Percentiles rank a stretch among this genome's conserved stretches.
Evolutionary conservation across 257 asterid species (phyloP).

Genomic region (Scutellaria galericulata): DNA sequence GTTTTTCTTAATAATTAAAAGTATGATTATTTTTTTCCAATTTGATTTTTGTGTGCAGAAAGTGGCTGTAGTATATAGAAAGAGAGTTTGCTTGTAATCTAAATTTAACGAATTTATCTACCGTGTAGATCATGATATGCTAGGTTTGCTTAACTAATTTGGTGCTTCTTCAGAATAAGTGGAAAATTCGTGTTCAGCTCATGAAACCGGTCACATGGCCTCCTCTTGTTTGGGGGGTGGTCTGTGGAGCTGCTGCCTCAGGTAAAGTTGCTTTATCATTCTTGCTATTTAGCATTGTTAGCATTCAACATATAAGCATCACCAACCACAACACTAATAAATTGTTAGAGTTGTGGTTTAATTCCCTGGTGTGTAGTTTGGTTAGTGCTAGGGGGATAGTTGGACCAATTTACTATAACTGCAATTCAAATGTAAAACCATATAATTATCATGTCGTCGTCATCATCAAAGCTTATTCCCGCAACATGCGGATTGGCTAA

Average conservation of each 20-base stretch:
- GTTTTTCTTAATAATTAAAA: constrained; percentile 25
- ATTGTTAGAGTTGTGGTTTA: constrained; percentile 19
- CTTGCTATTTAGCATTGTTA: constrained; percentile 14
- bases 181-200: constrained; percentile 94
- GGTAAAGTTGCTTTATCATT: constrained; percentile 51
- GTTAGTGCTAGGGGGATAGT: not conserved
- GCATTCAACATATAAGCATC: not conserved
- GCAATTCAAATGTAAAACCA: not conserved
- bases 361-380: constrained; percentile 1
- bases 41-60: not conserved
- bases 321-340: not conserved
- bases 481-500: too few relatives aligned
- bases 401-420: not conserved
- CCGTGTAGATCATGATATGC: not conserved
- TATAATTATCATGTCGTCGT: too few relatives aligned
- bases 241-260: constrained; percentile 99
- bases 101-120: not conserved
- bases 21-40: not conserved
- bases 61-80: not conserved
- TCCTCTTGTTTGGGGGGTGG: constrained; percentile 97
- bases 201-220: constrained; percentile 99
- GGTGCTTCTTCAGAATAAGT: constrained; percentile 59
- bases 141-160: constrained; percentile 10
- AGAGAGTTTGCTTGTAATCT: not conserved
- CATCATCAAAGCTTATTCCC: too few relatives aligned